Percentiles rank a stretch among this genome's conserved stretches.
Conservation (phyloP, 169 alveolate species). For the Cystoisospora suis region DNA sequence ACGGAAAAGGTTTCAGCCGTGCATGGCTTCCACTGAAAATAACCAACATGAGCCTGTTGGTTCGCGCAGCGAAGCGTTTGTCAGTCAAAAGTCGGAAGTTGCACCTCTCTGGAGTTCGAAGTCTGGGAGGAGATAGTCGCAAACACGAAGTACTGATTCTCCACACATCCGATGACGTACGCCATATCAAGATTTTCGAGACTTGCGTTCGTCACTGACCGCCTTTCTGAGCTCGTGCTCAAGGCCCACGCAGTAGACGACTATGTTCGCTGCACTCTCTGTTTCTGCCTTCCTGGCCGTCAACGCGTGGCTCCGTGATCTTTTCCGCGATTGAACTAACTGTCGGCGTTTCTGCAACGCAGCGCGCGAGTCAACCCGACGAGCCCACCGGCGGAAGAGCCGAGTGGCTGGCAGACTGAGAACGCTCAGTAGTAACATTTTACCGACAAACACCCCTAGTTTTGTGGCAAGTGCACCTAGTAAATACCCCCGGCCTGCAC, state of each 20-base stretch:
- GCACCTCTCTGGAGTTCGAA: too few species aligned
- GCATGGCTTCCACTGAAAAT: too few species aligned
- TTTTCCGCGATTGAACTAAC: background rate
- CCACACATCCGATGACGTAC: too few species aligned
- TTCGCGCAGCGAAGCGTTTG: too few species aligned
- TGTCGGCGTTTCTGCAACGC: background rate
- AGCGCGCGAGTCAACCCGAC: background rate
- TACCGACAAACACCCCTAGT: background rate
- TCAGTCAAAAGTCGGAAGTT: too few species aligned
- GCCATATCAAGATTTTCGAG: too few species aligned
- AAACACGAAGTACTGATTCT: too few species aligned
- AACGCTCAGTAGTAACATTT: background rate
- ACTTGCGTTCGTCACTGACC: too few species aligned
- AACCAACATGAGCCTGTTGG: too few species aligned
- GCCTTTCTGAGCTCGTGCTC: background rate
- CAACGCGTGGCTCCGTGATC: background rate
- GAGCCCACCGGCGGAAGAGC: background rate
- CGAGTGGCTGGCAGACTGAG: background rate
- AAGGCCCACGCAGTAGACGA: background rate
- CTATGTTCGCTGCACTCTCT: background rate
- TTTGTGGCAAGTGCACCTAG: background rate
- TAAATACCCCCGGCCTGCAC: background rate
- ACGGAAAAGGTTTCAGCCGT: too few species aligned
- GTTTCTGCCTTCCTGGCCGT: constrained; percentile 1
- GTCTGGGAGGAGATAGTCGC: too few species aligned